Evolutionary conservation across 768 basidiomycete genomes (phyloP).

Genomic region (Tulasnella sp.): DNA sequence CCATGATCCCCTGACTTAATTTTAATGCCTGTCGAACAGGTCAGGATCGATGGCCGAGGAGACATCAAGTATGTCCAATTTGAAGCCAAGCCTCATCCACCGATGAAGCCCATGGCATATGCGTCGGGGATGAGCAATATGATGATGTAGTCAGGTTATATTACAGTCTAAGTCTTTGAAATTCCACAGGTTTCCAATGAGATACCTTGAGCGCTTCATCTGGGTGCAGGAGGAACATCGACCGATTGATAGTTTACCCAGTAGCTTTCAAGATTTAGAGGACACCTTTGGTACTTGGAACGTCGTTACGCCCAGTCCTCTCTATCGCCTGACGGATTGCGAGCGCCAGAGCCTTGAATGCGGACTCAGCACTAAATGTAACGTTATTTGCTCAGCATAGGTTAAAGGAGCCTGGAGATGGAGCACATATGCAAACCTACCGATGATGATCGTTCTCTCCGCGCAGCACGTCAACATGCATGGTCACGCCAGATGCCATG

Average conservation of each 20-base stretch:
- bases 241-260: neutral
- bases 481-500: slow-evolving; percentile 86
- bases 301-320: slow-evolving; percentile 76
- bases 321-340: slow-evolving; percentile 94
- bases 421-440: slow-evolving; percentile 38
- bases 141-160: slow-evolving; percentile 49
- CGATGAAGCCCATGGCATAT: slow-evolving; percentile 90
- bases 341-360: slow-evolving; percentile 94
- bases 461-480: slow-evolving; percentile 88
- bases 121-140: slow-evolving; percentile 47
- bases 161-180: neutral
- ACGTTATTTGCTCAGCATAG: neutral
- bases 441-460: slow-evolving; percentile 98
- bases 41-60: slow-evolving; percentile 73
- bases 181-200: no score
- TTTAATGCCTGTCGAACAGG: no score
- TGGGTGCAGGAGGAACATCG: no score
- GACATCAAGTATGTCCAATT: slow-evolving; percentile 58
- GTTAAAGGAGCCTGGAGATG: neutral
- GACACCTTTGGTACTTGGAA: slow-evolving; percentile 96
- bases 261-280: slow-evolving; percentile 35
- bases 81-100: slow-evolving; percentile 78
- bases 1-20: no score
- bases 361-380: slow-evolving; percentile 75
- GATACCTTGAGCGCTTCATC: no score